Evolutionary conservation across 2,329 filamentous ascomycete genomes (phyloP), one percentile per base, ranked within the genome.

Genomic region (Fusarium torulosum): DNA sequence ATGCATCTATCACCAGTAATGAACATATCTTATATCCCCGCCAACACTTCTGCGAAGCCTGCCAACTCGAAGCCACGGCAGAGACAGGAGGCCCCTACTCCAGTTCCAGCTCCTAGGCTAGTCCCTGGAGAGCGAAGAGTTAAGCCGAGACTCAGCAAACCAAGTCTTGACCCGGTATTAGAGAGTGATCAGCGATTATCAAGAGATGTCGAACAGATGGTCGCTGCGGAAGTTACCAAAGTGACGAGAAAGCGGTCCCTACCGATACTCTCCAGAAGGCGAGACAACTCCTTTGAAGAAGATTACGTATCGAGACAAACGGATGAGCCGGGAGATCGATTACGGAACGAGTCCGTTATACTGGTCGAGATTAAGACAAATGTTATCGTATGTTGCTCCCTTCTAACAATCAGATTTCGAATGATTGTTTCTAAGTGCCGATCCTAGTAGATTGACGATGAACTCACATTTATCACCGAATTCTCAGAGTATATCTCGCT

Each of bases 381-480:
- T 33, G 73, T 76, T n/a, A 74, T 72, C 54, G 75, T 73, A 70
- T 62, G 74, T 43, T 6, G 17, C 14, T 20, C 38, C 27, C 23
- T n/a, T n/a, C n/a, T n/a, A 33, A 20, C n/a, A 31, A 15, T 14
- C 19, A 44, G 25, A 15, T 5, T 14, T 13, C 3, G 21, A 8
- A 35, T 38, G n/a, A 31, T 20, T 14, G 6, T 14, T 9, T 37
- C 62, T 66, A n/a, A 68, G 44, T 41, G 17, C 9, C 15, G 35
- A 17, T 9, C 20, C 15, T 4, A n/a, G 21, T 46, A 94, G 88
- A 87, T 94, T 72, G 86, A 90, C 68, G 91, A 95, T 74, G 90
- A 94, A 72, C 90, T 89, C 73, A 88, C 86, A 10, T 87, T 96
- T 67, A 88, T 94, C 49, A 91, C 88, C 13, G 88, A 91, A 72